phyloP scores from a whole-genome alignment of 208 protist species.

The Trypanosoma rangeli region DNA sequence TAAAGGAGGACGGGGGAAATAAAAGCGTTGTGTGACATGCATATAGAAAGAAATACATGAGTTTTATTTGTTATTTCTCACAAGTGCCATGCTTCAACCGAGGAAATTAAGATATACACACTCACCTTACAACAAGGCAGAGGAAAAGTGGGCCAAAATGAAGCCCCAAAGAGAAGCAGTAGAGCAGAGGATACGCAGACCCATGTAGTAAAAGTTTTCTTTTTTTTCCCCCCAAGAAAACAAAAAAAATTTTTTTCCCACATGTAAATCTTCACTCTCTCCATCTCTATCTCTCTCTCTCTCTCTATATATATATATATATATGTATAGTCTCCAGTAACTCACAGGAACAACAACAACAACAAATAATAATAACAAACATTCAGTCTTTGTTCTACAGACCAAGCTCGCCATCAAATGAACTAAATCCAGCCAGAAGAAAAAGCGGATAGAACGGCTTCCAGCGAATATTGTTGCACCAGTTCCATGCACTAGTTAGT shows the following conservation, averaged over 20 bases:
- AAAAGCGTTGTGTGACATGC: not conserved
- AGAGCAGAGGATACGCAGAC: not conserved
- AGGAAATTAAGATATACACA: not conserved
- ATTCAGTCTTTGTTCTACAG: constrained; percentile 45
- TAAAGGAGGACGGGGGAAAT: not conserved
- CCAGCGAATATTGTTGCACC: constrained; percentile 94
- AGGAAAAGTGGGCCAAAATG: too few relatives aligned
- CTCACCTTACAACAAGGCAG: not conserved
- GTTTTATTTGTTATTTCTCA: not conserved
- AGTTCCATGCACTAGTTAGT: constrained; percentile 98
- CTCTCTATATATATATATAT: too few relatives aligned
- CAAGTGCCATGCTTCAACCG: not conserved
- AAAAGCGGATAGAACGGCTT: constrained; percentile 97
- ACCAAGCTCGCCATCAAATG: constrained; percentile 96
- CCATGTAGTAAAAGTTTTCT: not conserved
- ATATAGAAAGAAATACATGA: constrained; percentile 6
- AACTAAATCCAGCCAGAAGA: constrained; percentile 94
- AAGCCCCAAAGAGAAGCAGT: not conserved
- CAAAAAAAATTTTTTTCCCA: too few relatives aligned
- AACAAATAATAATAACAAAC: too few relatives aligned
- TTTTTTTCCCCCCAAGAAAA: too few relatives aligned
- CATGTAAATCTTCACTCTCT: too few relatives aligned
- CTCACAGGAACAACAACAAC: constrained; percentile 9
- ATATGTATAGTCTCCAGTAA: constrained; percentile 11
- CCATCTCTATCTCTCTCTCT: too few relatives aligned